These are phyloP conservation scores for Ajuga chamaepitys DNA, from an alignment of 257 asterid species.

Conservation along the genomic window DNA sequence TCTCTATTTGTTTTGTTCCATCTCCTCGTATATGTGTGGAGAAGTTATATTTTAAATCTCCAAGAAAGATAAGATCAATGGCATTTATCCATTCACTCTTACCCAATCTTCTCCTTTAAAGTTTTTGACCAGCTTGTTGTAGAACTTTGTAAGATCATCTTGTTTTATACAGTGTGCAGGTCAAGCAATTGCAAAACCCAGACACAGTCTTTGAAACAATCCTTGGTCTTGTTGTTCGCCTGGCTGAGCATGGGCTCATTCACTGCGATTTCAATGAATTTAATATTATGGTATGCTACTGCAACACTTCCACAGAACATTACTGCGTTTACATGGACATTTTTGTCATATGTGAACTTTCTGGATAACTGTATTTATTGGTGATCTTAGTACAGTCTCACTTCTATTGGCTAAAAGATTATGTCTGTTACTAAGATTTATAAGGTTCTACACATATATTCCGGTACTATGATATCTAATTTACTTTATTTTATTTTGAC, in stretches of 20 bases:
- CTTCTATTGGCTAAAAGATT: not conserved
- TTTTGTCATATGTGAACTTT: not conserved
- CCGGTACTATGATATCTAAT: slow-evolving; percentile 16
- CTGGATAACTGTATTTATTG: not conserved
- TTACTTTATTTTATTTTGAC: not conserved
- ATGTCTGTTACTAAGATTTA: not conserved
- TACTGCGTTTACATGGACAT: not conserved
- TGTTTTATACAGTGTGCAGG: slow-evolving; percentile 70
- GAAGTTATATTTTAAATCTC: not conserved
- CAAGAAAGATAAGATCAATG: not conserved
- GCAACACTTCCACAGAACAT: slow-evolving; percentile 10
- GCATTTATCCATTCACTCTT: not conserved
- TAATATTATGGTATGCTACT: slow-evolving; percentile 68
- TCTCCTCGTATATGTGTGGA: not conserved
- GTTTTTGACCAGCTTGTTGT: slow-evolving; percentile 3
- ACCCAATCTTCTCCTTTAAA: not conserved
- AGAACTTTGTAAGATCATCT: slow-evolving; percentile 1
- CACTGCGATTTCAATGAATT: slow-evolving; percentile 97
- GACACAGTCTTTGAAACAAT: slow-evolving; percentile 71
- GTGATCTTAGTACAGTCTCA: not conserved
- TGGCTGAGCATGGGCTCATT: slow-evolving; percentile 96
- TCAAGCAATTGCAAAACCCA: slow-evolving; percentile 72
- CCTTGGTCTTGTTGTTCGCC: slow-evolving; percentile 71
- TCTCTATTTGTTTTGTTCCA: not conserved
- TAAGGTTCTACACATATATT: not conserved